phyloP scores from a whole-genome alignment of 2,329 filamentous ascomycete genomes.

The Cryoendolithus antarcticus region DNA sequence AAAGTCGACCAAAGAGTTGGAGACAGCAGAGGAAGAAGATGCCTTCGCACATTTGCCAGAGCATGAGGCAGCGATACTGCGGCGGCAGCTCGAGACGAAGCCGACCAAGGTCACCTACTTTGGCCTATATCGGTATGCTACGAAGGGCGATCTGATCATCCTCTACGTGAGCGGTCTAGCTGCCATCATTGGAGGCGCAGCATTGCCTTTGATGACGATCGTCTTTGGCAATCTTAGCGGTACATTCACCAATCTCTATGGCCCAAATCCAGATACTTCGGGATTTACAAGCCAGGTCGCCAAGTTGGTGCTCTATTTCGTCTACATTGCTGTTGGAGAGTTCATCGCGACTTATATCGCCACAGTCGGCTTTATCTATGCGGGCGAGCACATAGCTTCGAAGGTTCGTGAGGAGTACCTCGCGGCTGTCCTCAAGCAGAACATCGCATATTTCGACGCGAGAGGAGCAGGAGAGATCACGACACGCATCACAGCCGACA shows the following conservation, averaged over 20 bases:
- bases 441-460: slow-evolving; percentile 89
- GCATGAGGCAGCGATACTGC: slow-evolving; percentile 24
- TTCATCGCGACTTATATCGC: slow-evolving; percentile 67
- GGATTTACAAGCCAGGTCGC: slow-evolving; percentile 50
- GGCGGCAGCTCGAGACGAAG: slow-evolving; percentile 30
- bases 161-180: slow-evolving; percentile 26
- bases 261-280: not conserved
- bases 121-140: slow-evolving; percentile 34
- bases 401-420: slow-evolving; percentile 64
- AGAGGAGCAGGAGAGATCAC: slow-evolving; percentile 87
- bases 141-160: slow-evolving; percentile 26
- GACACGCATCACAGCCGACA: slow-evolving; percentile 86
- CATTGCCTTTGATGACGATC: slow-evolving; percentile 31
- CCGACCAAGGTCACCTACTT: slow-evolving; percentile 29
- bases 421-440: slow-evolving; percentile 70
- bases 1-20: slow-evolving; percentile 11
- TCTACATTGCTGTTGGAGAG: slow-evolving; percentile 72
- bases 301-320: slow-evolving; percentile 63
- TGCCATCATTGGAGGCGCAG: slow-evolving; percentile 23
- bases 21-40: slow-evolving; percentile 18
- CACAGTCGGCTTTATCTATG: slow-evolving; percentile 77
- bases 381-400: slow-evolving; percentile 35
- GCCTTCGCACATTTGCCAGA: slow-evolving; percentile 26
- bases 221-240: slow-evolving; percentile 67
- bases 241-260: slow-evolving; percentile 51